These are phyloP conservation scores for Myxozyma sirexii DNA, from an alignment of 805 yeast species.

Conservation along the genomic window DNA sequence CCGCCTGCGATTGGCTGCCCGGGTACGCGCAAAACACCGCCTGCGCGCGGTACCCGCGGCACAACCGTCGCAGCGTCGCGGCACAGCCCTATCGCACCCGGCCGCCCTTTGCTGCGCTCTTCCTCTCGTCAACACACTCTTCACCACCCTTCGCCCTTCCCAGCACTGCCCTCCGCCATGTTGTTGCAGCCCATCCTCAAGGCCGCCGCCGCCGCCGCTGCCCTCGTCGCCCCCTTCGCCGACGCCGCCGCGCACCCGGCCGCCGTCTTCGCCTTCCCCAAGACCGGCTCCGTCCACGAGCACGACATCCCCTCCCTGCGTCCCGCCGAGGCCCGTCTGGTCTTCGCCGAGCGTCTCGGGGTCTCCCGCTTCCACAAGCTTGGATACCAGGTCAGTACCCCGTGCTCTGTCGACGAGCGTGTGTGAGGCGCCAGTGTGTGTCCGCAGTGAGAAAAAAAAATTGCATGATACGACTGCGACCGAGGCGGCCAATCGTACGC, in stretches of 20 bases:
- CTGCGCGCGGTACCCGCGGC: not conserved
- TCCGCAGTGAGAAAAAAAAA: not conserved
- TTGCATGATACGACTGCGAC: no score
- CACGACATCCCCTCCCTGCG: conserved; percentile 33
- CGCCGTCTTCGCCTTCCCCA: conserved; percentile 34
- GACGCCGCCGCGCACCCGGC: conserved; percentile 34
- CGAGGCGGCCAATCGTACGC: no score
- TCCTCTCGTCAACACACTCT: not conserved
- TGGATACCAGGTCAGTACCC: conserved; percentile 30
- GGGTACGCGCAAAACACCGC: conserved; percentile 2
- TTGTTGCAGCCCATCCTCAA: conserved; percentile 30
- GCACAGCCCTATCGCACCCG: conserved; percentile 1
- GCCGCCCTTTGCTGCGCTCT: not conserved
- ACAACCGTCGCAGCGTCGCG: not conserved
- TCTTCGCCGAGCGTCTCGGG: conserved; percentile 50
- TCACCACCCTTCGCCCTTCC: not conserved
- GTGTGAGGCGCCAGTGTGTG: no score
- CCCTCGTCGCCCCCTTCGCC: conserved; percentile 20
- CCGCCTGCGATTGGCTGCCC: conserved; percentile 14
- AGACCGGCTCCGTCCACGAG: conserved; percentile 20
- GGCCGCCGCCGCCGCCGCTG: conserved; percentile 30
- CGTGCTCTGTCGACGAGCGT: no score
- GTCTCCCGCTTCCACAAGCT: conserved; percentile 36
- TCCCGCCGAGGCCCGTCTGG: conserved; percentile 68
- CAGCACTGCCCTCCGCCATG: conserved; percentile 10